Evolutionary conservation across 1,139 yeast genomes (phyloP).

Genomic region (Nadsonia starkeyi-henricii): DNA sequence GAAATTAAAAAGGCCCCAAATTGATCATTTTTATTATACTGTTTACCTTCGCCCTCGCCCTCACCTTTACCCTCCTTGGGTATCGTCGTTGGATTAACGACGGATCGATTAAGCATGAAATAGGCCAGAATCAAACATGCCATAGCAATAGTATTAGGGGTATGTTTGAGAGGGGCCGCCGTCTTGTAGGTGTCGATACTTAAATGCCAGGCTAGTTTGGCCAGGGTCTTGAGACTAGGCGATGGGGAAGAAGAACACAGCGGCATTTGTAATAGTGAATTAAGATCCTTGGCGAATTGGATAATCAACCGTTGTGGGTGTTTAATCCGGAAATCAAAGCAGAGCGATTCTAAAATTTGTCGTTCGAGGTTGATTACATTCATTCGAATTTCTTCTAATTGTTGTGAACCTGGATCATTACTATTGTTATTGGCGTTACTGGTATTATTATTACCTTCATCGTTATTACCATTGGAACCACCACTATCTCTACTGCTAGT

Average conservation of each 20-base stretch:
- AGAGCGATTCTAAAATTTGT: slow-evolving; percentile 57
- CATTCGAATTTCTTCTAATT: slow-evolving; percentile 12
- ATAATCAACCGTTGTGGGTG: slow-evolving; percentile 58
- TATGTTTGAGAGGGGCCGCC: slow-evolving; percentile 53
- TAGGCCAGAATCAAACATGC: slow-evolving; percentile 42
- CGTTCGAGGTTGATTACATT: slow-evolving; percentile 34
- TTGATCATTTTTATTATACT: too few species aligned
- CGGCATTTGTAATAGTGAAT: slow-evolving; percentile 18
- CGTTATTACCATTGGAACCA: neutral
- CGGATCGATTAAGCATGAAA: neutral
- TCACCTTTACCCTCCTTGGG: too few species aligned
- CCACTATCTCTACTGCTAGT: neutral
- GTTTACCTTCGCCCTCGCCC: too few species aligned
- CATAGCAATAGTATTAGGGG: slow-evolving; percentile 71
- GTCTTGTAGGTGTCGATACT: slow-evolving; percentile 64
- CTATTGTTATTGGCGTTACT: neutral
- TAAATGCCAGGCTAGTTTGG: slow-evolving; percentile 53
- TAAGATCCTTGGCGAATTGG: slow-evolving; percentile 46
- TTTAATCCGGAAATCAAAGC: slow-evolving; percentile 56
- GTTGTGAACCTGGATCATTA: neutral
- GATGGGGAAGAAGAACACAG: too few species aligned
- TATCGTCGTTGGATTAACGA: too few species aligned
- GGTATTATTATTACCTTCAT: too few species aligned
- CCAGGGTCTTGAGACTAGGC: slow-evolving; percentile 19
- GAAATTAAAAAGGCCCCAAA: neutral